Conservation (phyloP, 345 rosid genomes). For the Citrus glauca region DNA sequence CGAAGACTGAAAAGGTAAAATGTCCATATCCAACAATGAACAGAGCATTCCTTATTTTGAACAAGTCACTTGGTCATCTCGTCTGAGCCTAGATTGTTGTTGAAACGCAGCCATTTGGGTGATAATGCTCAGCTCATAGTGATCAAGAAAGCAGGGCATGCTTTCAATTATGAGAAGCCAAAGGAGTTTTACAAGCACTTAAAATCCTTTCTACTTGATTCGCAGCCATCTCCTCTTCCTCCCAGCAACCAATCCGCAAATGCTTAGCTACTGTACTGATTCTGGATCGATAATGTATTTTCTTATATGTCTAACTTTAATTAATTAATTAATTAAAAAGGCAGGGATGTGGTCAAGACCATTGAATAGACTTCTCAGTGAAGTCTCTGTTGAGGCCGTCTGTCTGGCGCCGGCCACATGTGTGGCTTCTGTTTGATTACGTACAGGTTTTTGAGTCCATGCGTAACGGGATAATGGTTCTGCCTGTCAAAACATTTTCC, state of each 20-base stretch:
- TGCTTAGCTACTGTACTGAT: not conserved
- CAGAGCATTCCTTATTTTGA: not conserved
- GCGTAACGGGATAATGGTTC: not conserved
- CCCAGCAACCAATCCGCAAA: not conserved
- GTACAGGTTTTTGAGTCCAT: not conserved
- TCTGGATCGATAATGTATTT: too few relatives aligned
- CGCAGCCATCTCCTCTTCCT: too few relatives aligned
- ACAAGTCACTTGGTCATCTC: not conserved
- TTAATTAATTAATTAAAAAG: too few relatives aligned
- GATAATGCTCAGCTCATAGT: conserved; percentile 51
- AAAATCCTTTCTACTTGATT: conserved; percentile 46
- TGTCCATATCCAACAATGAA: not conserved
- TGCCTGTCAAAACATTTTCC: not conserved
- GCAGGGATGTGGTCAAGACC: too few relatives aligned
- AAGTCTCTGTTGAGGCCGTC: too few relatives aligned
- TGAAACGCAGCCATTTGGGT: conserved; percentile 47
- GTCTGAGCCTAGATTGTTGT: not conserved
- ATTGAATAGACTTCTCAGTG: not conserved
- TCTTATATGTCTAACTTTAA: too few relatives aligned
- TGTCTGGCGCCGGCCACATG: too few relatives aligned
- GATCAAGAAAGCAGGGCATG: conserved; percentile 65
- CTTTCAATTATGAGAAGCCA: conserved; percentile 52
- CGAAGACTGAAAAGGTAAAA: conserved; percentile 53
- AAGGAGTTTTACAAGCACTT: conserved; percentile 41
- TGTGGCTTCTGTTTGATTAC: too few relatives aligned